Base-by-base conservation (phyloP, 2,329 filamentous ascomycete genomes). In the Apiospora koreana region DNA sequence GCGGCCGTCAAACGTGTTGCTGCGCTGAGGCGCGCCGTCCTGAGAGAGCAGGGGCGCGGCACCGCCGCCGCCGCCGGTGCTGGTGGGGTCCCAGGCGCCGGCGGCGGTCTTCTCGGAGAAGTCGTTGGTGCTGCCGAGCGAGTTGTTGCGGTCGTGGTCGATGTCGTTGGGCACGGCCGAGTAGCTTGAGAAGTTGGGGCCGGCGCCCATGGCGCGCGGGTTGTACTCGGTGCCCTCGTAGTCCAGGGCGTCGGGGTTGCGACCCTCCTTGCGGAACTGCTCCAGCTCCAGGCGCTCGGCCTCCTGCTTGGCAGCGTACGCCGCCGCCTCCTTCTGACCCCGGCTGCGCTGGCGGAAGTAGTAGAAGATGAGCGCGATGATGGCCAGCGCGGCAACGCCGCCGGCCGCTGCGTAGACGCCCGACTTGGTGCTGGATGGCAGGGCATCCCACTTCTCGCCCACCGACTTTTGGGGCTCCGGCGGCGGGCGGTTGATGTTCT, bases 261-360 rank as follows among this genome's bases (percentile, higher is more conserved):
- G 76, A 58, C 86, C 86, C 68, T 79, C 80, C 72, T 81, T 83
- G 69, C 82, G 80, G 80, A 86, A 86, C 16, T 82, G 79, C 73
- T 87, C 85, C 48, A 88, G 78, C 76, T 89, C 88, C 3, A 84
- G 72, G 48, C 84, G 85, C 73, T 89, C 87, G 10, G 82, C 77
- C 66, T 85, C 81, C 41, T 82, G 80, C 68, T 81, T 80, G 69
- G 83, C 80, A 43, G 81, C 82, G 21, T 84, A 86, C 10, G 81
- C 70, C 46, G 81, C 81, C 46, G 87, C 87, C 76, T 91, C 89
- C 28, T 75, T 76, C 25, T 82, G 82, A 16, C 89, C 89, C 0
- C 80, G 80, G 54, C 85, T 83, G 46, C 88, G 85, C 77, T 90
- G 87, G 54, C 83, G 83, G 76, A 88, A 80, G 79, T 86, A 89